These are phyloP conservation scores for Gracilaria caudata DNA, from an alignment of 23 red algal species.

Conservation along the genomic window DNA sequence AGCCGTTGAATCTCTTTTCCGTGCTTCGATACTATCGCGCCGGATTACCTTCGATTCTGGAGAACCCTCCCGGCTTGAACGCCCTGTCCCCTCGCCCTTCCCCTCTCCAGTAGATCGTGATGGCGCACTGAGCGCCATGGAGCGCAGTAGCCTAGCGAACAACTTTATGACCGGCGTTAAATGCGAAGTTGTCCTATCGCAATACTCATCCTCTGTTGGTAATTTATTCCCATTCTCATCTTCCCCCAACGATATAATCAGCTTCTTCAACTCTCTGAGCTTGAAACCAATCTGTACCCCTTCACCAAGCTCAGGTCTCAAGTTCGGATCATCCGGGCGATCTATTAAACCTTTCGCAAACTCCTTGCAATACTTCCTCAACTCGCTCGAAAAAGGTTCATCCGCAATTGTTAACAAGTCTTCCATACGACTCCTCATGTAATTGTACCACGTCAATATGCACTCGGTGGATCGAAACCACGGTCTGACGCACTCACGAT, in stretches of 20 bases:
- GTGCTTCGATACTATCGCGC: not conserved
- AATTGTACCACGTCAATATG: not conserved
- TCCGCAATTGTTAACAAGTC: not conserved
- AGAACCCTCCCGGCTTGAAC: slow-evolving; percentile 1
- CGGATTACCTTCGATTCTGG: not conserved
- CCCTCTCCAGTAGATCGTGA: not conserved
- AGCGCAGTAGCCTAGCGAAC: not conserved
- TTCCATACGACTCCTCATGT: slow-evolving; percentile 14
- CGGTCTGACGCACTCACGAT: not conserved
- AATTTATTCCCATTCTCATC: not conserved
- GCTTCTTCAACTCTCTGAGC: slow-evolving; percentile 9
- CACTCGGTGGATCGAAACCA: slow-evolving; percentile 15
- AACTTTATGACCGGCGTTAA: not conserved
- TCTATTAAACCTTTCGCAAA: no score
- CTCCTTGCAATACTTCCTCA: slow-evolving; percentile 20
- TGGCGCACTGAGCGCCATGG: not conserved
- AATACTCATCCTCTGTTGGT: not conserved
- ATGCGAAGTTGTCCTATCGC: not conserved
- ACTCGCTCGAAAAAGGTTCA: not conserved
- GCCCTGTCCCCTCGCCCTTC: not conserved
- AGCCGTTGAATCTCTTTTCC: not conserved
- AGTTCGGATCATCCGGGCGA: not conserved
- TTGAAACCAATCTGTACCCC: not conserved
- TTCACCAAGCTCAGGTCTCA: not conserved
- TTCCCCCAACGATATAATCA: not conserved